Conservation (phyloP, 768 basidiomycete species). For the Leucosporidium scottii region DNA sequence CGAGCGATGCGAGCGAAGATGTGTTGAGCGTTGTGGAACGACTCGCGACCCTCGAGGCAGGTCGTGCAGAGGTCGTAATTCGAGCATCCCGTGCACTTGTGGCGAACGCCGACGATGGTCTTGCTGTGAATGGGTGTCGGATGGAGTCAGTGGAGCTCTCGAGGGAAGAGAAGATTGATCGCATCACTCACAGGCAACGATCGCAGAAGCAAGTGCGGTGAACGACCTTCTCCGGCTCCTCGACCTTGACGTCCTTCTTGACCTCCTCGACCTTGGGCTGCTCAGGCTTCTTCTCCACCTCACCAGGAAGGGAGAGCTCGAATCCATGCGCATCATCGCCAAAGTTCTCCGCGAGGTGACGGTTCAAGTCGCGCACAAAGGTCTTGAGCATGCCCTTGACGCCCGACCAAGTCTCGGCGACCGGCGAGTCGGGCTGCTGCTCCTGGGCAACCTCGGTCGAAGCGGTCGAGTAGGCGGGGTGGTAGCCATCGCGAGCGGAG, state of each 20-base stretch:
- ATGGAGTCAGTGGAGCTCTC: background rate
- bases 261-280: background rate
- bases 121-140: slow-evolving; percentile 31
- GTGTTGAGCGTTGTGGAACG: slow-evolving; percentile 19
- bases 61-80: slow-evolving; percentile 26
- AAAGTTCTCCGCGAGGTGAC: slow-evolving; percentile 29
- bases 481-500: background rate
- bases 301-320: background rate
- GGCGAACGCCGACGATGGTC: slow-evolving; percentile 58
- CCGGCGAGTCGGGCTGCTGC: no score
- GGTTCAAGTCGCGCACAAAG: slow-evolving; percentile 27
- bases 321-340: slow-evolving; percentile 24
- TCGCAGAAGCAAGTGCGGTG: slow-evolving; percentile 26
- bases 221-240: background rate
- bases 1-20: slow-evolving; percentile 13
- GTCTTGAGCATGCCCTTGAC: slow-evolving; percentile 14
- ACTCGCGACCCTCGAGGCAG: slow-evolving; percentile 18
- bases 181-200: slow-evolving; percentile 9
- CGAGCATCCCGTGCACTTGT: slow-evolving; percentile 54
- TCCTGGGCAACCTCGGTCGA: background rate
- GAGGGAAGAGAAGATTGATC: background rate
- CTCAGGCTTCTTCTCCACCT: background rate
- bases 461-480: background rate
- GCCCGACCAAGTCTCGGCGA: background rate
- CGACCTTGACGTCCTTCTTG: background rate